Conservation (phyloP, 768 basidiomycete species). For the Amanita muscaria region DNA sequence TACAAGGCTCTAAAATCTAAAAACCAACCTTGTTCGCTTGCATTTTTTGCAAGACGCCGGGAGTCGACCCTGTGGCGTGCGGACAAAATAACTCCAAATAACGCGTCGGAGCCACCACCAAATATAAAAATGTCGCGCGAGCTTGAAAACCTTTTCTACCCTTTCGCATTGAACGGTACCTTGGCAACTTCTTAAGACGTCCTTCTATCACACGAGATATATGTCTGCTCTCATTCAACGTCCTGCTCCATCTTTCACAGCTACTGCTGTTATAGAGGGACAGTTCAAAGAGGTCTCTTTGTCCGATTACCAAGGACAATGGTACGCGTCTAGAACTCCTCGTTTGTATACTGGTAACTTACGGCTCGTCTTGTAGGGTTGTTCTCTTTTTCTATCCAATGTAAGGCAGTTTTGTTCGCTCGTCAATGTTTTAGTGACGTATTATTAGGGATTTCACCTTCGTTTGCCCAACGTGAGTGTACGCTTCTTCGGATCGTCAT, state of each 20-base stretch:
- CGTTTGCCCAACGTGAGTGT: constrained; percentile 72
- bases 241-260: constrained; percentile 76
- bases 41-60: too few species aligned
- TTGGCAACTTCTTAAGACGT: too few species aligned
- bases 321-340: constrained; percentile 35
- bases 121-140: too few species aligned
- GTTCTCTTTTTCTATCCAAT: constrained; percentile 91
- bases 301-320: constrained; percentile 69
- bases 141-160: too few species aligned
- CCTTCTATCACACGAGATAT: too few species aligned
- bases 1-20: too few species aligned
- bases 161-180: too few species aligned
- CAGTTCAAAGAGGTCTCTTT: constrained; percentile 73
- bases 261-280: constrained; percentile 67
- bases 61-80: too few species aligned
- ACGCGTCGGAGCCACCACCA: too few species aligned
- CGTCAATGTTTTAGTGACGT: not conserved
- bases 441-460: constrained; percentile 71
- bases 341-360: constrained; percentile 2
- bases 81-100: too few species aligned
- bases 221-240: constrained; percentile 70
- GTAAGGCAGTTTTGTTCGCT: constrained; percentile 32
- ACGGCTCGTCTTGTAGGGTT: constrained; percentile 46
- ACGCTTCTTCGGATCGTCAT: not conserved
- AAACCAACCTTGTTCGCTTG: too few species aligned